A percentile compares a stretch with the other conserved stretches of the same genome.
These are phyloP conservation scores for Leucocoprinus sp. DNA, from an alignment of 768 basidiomycete genomes.

Conservation along the genomic window DNA sequence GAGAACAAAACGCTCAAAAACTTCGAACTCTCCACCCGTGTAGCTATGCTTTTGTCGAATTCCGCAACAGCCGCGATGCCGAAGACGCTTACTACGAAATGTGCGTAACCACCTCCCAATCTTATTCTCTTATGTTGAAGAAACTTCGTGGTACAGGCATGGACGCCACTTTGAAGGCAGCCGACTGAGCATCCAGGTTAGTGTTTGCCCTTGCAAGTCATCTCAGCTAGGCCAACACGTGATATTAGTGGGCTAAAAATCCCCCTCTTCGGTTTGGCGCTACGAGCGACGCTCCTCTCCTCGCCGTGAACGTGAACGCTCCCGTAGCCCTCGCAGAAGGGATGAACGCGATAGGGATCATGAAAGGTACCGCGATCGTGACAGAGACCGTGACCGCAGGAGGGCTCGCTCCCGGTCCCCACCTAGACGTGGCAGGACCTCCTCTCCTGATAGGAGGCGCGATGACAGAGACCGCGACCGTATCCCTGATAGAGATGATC, in stretches of 20 bases:
- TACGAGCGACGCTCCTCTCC: constrained; percentile 24
- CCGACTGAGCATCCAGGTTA: constrained; percentile 28
- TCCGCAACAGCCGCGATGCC: constrained; percentile 27
- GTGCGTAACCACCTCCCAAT: constrained; percentile 16
- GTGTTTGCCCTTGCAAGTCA: not conserved
- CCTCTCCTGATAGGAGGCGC: constrained; percentile 17
- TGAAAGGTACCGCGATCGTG: constrained; percentile 16
- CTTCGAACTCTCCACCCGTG: constrained; percentile 28
- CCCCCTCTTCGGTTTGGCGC: constrained; percentile 32
- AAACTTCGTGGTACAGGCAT: constrained; percentile 20
- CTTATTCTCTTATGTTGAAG: not conserved
- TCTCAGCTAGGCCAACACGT: not conserved
- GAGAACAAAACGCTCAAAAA: constrained; percentile 13
- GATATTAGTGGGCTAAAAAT: constrained; percentile 29
- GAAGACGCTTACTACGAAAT: constrained; percentile 33
- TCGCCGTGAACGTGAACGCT: constrained; percentile 20
- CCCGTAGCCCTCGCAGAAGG: constrained; percentile 22
- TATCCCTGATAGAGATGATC: too few relatives aligned
- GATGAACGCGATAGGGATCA: constrained; percentile 19
- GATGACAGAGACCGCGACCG: constrained; percentile 24
- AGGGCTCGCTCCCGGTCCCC: constrained; percentile 12
- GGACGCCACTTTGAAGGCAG: constrained; percentile 30
- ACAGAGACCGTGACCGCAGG: constrained; percentile 17
- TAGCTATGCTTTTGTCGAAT: constrained; percentile 33
- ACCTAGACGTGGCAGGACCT: constrained; percentile 14